These are phyloP conservation scores for Amphicarpaea edgeworthii DNA, from an alignment of 306 rosid species.

Conservation along the genomic window DNA sequence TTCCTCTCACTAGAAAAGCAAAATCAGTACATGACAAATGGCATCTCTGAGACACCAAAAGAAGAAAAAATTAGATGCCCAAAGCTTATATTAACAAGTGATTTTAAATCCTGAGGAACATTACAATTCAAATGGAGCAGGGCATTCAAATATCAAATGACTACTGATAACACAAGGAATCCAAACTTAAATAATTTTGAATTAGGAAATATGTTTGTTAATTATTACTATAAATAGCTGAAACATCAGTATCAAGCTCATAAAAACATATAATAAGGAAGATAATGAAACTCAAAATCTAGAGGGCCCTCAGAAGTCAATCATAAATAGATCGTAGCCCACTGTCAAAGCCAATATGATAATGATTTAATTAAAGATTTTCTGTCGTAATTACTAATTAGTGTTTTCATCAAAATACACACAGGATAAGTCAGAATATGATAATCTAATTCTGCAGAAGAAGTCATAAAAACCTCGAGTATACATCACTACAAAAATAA, in stretches of 20 bases:
- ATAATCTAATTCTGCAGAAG: constrained; percentile 39
- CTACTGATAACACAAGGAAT: neutral
- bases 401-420: constrained; percentile 43
- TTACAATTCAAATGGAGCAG: constrained; percentile 2
- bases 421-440: constrained; percentile 33
- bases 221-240: neutral
- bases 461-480: constrained; percentile 24
- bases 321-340: constrained; percentile 18
- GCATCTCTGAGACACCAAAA: neutral
- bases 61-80: neutral
- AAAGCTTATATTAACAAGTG: no score
- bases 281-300: constrained; percentile 12
- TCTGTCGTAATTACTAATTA: constrained; percentile 24
- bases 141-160: constrained; percentile 4
- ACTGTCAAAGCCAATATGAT: constrained; percentile 16
- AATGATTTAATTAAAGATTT: constrained; percentile 27
- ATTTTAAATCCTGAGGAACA: neutral
- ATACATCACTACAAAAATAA: constrained; percentile 36
- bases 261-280: constrained; percentile 4
- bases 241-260: constrained; percentile 20
- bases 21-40: neutral
- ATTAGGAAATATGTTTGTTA: neutral
- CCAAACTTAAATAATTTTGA: neutral
- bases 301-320: constrained; percentile 3
- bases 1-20: neutral